Conservation (phyloP, 1,284 basidiomycete species). For the Puccinia polysora region DNA sequence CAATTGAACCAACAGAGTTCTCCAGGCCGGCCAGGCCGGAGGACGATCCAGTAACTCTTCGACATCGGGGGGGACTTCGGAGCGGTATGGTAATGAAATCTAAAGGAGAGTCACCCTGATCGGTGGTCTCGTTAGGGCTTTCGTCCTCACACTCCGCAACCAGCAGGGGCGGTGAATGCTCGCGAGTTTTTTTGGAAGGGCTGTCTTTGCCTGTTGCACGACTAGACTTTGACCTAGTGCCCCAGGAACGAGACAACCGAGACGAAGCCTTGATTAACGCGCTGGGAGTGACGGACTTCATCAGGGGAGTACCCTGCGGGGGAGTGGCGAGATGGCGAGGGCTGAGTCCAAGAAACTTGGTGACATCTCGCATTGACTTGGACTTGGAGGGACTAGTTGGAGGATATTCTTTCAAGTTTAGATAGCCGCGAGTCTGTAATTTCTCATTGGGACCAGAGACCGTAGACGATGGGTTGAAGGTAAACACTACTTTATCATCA, state of each 20-base stretch:
- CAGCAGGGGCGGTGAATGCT: slow-evolving; percentile 13
- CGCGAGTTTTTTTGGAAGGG: slow-evolving; percentile 3
- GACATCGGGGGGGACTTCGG: slow-evolving; percentile 10
- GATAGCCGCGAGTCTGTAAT: slow-evolving; percentile 1
- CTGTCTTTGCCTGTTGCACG: slow-evolving; percentile 1
- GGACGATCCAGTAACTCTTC: not conserved
- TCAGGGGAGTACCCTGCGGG: not conserved
- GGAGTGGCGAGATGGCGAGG: not conserved
- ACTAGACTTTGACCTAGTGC: not conserved
- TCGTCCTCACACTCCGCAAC: not conserved
- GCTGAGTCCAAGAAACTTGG: not conserved
- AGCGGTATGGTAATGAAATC: slow-evolving; percentile 11
- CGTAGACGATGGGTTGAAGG: slow-evolving; percentile 13
- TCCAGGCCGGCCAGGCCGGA: not conserved
- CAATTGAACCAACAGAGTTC: not conserved
- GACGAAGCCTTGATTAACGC: not conserved
- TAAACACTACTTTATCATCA: slow-evolving; percentile 10
- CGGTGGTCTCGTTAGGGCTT: slow-evolving; percentile 5
- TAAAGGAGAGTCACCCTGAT: slow-evolving; percentile 12
- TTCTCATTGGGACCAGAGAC: slow-evolving; percentile 2
- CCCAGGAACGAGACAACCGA: not conserved
- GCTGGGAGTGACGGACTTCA: not conserved
- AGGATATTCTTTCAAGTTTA: not conserved
- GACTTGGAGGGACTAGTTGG: not conserved
- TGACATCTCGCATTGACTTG: slow-evolving; percentile 8